Conservation (phyloP, 768 basidiomycete genomes). For the Wakefieldia striispora region DNA sequence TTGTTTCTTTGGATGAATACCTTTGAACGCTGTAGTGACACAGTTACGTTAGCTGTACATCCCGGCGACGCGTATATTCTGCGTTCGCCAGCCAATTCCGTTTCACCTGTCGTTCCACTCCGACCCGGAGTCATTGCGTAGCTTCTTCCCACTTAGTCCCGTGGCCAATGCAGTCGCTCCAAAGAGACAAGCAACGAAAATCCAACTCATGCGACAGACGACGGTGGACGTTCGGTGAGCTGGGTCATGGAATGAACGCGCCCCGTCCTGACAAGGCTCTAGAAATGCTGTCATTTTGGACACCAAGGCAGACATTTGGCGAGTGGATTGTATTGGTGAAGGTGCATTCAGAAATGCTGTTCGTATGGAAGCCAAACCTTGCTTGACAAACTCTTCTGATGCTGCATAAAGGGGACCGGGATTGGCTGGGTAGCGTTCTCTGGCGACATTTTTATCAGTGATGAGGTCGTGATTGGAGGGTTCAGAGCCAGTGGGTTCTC, state of each 20-base stretch:
- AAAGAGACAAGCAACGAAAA: slow-evolving; percentile 42
- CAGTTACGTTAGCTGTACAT: slow-evolving; percentile 41
- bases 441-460: slow-evolving; percentile 57
- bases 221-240: slow-evolving; percentile 59
- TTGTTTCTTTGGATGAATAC: slow-evolving; percentile 2
- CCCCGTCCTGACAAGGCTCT: not conserved
- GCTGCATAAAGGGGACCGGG: slow-evolving; percentile 52
- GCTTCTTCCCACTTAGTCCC: slow-evolving; percentile 61
- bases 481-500: slow-evolving; percentile 65
- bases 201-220: slow-evolving; percentile 66
- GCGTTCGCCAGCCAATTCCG: slow-evolving; percentile 57
- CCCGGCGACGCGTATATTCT: slow-evolving; percentile 59
- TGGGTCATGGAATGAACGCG: not conserved
- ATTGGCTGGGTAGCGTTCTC: slow-evolving; percentile 58
- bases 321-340: slow-evolving; percentile 60
- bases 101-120: slow-evolving; percentile 65
- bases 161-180: slow-evolving; percentile 30
- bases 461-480: slow-evolving; percentile 50
- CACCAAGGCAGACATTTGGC: slow-evolving; percentile 72
- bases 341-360: slow-evolving; percentile 59
- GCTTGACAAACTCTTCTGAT: slow-evolving; percentile 4
- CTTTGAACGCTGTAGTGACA: not conserved
- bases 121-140: slow-evolving; percentile 51
- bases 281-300: slow-evolving; percentile 48
- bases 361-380: slow-evolving; percentile 19